These are phyloP conservation scores for Hypoxylon trugodes DNA, from an alignment of 495 filamentous ascomycete species.

Conservation along the genomic window DNA sequence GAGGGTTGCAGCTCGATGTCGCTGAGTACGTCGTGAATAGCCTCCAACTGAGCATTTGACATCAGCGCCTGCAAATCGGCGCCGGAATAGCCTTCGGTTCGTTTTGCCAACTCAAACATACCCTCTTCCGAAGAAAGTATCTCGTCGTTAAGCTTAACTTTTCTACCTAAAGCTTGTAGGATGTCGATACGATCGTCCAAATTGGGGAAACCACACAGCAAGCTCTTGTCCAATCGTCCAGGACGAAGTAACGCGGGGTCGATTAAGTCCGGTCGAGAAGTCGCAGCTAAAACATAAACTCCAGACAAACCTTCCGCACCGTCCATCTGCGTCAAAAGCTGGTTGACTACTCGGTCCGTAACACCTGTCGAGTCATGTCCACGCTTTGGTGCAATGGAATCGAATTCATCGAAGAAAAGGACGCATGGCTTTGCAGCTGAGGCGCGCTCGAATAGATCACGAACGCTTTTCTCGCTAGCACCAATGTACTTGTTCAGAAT, in stretches of 20 bases:
- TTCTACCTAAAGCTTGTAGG: conserved; percentile 78
- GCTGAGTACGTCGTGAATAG: conserved; percentile 89
- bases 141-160: conserved; percentile 72
- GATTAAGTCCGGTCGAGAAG: conserved; percentile 88
- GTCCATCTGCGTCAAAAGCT: conserved; percentile 98
- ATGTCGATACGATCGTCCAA: conserved; percentile 86
- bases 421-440: conserved; percentile 89
- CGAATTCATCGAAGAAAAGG: conserved; percentile 98
- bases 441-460: conserved; percentile 93
- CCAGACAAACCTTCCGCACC: conserved; percentile 94
- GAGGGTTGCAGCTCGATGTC: conserved; percentile 59
- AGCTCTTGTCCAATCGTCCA: conserved; percentile 87
- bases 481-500: conserved; percentile 99
- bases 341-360: conserved; percentile 98
- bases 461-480: conserved; percentile 91
- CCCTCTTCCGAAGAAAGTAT: conserved; percentile 61
- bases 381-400: conserved; percentile 95
- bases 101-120: conserved; percentile 72
- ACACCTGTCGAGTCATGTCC: conserved; percentile 97
- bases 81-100: conserved; percentile 91
- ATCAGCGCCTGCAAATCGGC: conserved; percentile 95
- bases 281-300: conserved; percentile 95
- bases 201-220: conserved; percentile 87
- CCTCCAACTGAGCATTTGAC: conserved; percentile 96
- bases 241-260: conserved; percentile 91